phyloP scores from a whole-genome alignment of 768 basidiomycete species.

The Cystobasidiopsis lactophilus region DNA sequence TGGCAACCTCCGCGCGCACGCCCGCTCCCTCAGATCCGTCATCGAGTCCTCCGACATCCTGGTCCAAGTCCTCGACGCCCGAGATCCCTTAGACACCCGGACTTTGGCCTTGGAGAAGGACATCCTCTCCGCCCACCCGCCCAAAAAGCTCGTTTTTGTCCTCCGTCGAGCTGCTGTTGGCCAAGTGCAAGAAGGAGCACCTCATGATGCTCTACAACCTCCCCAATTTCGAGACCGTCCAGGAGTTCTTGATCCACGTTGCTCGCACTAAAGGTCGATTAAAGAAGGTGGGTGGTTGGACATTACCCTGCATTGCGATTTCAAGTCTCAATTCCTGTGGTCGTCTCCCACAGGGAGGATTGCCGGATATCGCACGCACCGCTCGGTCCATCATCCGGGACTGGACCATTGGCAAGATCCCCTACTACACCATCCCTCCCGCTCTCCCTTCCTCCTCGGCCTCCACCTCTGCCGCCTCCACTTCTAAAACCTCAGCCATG shows the following conservation, averaged over 20 bases:
- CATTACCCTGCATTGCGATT: neutral
- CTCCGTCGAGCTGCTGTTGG: conserved; percentile 76
- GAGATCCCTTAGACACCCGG: conserved; percentile 83
- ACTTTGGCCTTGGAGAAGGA: conserved; percentile 87
- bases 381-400: conserved; percentile 65
- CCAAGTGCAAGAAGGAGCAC: conserved; percentile 44
- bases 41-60: conserved; percentile 82
- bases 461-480: conserved; percentile 5
- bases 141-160: conserved; percentile 79
- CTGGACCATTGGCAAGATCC: conserved; percentile 80
- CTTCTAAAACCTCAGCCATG: conserved; percentile 23
- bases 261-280: conserved; percentile 63
- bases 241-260: conserved; percentile 76
- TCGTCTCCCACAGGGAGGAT: conserved; percentile 68
- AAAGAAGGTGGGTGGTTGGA: conserved; percentile 38
- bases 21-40: conserved; percentile 48
- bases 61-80: conserved; percentile 59
- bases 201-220: conserved; percentile 68
- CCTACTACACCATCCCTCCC: conserved; percentile 65
- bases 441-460: conserved; percentile 38
- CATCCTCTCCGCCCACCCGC: conserved; percentile 32
- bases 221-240: conserved; percentile 37
- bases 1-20: conserved; percentile 19
- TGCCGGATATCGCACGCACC: conserved; percentile 61
- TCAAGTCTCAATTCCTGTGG: neutral